Conservation (phyloP, 2,329 filamentous ascomycete genomes). For the Penicillium olsonii region DNA sequence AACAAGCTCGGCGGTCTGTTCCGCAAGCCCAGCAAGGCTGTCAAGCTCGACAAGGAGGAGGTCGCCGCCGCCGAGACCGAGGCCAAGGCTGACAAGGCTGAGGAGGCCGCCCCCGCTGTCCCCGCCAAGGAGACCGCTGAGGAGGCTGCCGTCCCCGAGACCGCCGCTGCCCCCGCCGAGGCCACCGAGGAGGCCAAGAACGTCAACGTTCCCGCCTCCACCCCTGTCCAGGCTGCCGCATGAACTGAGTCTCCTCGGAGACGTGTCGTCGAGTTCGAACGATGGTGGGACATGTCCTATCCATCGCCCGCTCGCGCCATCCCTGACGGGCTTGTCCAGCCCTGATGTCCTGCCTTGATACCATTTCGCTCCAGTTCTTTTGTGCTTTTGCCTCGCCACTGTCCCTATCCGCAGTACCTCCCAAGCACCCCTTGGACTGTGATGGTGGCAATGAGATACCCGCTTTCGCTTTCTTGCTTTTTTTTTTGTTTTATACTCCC, state of each 20-base stretch:
- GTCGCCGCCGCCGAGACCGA: conserved; percentile 34
- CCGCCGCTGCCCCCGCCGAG: conserved; percentile 29
- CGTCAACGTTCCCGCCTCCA: conserved; percentile 34
- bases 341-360: conserved; percentile 23
- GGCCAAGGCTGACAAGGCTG: conserved; percentile 34
- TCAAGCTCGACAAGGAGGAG: conserved; percentile 46
- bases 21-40: conserved; percentile 51
- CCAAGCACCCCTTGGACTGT: conserved; percentile 8
- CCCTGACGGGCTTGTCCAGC: conserved; percentile 22
- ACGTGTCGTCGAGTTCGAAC: conserved; percentile 42
- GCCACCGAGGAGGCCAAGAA: conserved; percentile 36
- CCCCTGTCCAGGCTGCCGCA: conserved; percentile 46
- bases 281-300: conserved; percentile 43
- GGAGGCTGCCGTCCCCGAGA: conserved; percentile 24
- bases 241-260: conserved; percentile 37
- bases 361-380: conserved; percentile 19
- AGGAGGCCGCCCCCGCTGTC: conserved; percentile 22
- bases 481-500: conserved; percentile 2
- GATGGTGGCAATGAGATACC: conserved; percentile 36
- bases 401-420: conserved; percentile 17
- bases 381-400: conserved; percentile 31
- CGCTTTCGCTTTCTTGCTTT: conserved; percentile 26
- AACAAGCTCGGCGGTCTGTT: conserved; percentile 51
- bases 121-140: conserved; percentile 28
- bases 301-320: conserved; percentile 27